phyloP scores from a whole-genome alignment of 2,329 filamentous ascomycete genomes.

The Colletotrichum acutatum region DNA sequence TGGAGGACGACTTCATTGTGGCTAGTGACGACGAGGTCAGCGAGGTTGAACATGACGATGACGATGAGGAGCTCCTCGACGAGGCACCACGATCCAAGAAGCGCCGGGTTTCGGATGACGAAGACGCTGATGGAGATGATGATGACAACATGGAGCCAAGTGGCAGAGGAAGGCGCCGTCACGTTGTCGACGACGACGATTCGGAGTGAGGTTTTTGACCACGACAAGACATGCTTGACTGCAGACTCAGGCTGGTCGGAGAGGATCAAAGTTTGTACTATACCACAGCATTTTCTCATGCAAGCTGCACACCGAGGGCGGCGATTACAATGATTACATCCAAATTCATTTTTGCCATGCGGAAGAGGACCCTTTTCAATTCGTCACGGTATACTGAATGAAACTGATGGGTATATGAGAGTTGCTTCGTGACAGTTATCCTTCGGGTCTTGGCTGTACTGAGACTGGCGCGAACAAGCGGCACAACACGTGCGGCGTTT shows the following conservation, averaged over 20 bases:
- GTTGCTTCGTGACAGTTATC: not conserved
- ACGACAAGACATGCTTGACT: no score
- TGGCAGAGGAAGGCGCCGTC: slow-evolving; percentile 63
- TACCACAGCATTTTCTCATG: slow-evolving; percentile 15
- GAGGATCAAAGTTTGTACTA: slow-evolving; percentile 9
- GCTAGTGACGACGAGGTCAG: slow-evolving; percentile 76
- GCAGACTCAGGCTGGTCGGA: not conserved
- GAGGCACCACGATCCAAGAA: slow-evolving; percentile 59
- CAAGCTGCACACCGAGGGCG: not conserved
- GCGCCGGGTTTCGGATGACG: slow-evolving; percentile 61
- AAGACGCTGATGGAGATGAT: slow-evolving; percentile 59
- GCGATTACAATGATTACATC: not conserved
- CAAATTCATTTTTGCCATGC: not conserved
- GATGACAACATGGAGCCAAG: slow-evolving; percentile 55
- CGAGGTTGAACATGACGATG: slow-evolving; percentile 65
- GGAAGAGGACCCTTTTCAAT: not conserved
- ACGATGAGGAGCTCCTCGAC: slow-evolving; percentile 67
- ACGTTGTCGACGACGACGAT: slow-evolving; percentile 70
- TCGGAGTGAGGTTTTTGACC: slow-evolving; percentile 51
- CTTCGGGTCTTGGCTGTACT: not conserved
- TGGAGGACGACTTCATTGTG: slow-evolving; percentile 83
- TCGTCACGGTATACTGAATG: not conserved
- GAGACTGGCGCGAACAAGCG: slow-evolving; percentile 17
- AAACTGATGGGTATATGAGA: not conserved
- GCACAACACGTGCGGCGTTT: slow-evolving; percentile 20